Conservation (phyloP, 2,329 filamentous ascomycete species). For the Sclerotinia minor region DNA sequence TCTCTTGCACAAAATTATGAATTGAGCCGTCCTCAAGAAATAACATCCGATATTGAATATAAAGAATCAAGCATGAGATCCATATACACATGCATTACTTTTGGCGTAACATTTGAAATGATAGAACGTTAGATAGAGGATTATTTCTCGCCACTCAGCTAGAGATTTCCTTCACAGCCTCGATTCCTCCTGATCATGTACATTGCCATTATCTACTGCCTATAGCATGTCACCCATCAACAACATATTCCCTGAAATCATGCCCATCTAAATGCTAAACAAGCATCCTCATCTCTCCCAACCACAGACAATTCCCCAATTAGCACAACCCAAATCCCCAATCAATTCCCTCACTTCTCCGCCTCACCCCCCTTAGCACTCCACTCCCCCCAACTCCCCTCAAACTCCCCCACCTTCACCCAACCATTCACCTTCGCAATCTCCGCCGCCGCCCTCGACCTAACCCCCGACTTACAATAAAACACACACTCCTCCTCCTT, state of each 20-base stretch:
- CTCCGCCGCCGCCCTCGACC: constrained; percentile 73
- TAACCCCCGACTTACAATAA: constrained; percentile 90
- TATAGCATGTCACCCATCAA: neutral
- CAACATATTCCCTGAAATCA: neutral
- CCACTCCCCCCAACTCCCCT: constrained; percentile 84
- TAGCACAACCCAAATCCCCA: neutral
- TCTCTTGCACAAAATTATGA: too few species aligned
- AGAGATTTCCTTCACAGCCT: neutral
- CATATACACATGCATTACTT: too few species aligned
- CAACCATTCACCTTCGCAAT: constrained; percentile 79
- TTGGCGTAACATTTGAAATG: too few species aligned
- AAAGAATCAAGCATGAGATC: too few species aligned
- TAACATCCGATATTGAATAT: too few species aligned
- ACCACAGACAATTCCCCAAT: too few species aligned
- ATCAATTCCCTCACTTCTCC: constrained; percentile 21
- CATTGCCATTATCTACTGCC: neutral
- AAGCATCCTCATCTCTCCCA: neutral
- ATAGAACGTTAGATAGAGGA: too few species aligned
- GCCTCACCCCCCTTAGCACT: constrained; percentile 61
- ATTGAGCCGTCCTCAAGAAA: too few species aligned
- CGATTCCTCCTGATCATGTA: neutral
- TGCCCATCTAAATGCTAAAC: too few species aligned
- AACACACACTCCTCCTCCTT: constrained; percentile 67
- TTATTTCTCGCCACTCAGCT: too few species aligned
- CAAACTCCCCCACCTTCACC: constrained; percentile 68